Evolutionary conservation across 352 stramenopile genomes (phyloP), one percentile per base, ranked within the genome.

Genomic region (Globisporangium lucens): DNA sequence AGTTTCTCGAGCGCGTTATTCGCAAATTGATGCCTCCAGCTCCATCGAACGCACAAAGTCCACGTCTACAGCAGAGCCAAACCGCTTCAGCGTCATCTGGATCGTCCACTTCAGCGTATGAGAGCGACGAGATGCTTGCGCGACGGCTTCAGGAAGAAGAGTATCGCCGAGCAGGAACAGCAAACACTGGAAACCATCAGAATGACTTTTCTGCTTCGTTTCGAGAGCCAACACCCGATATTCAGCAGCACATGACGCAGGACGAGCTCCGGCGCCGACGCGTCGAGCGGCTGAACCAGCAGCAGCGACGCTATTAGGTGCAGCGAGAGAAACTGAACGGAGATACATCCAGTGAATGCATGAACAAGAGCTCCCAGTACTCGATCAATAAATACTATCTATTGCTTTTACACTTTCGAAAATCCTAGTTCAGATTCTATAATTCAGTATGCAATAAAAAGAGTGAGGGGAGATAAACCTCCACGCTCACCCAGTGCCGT

Each of bases 191-290:
- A 51, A 51, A 22, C 43, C 53, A 41, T 5, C 38, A 46, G 13
- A 17, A 46, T 4, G 33, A 38, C 33, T 47, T 20, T 24, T 47
- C 33, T 47, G n/a, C 56, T 20, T 61, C 56, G 13, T 46, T 61
- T 20, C 56, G 33, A 61, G 56, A 47, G 33, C 20, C 56, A 15
- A 61, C 30, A 3, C 20, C 33, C 10, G 56, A 61, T 30, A 2
- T 47, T 10, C 56, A 61, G 12, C 36, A 41, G 20, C n/a, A 58
- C 29, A 59, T 80, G 8, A 64, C 71, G 15, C 52, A 56, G 15
- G 72, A 80, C 12, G 74, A 80, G 27, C 63, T 80, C 2, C 74
- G 74, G 3, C 68, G 69, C 1, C 74, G 74, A 13, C 71, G 74
- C 15, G 22, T 80, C 38, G 67, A 70, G 13, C 66, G 69, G 6